Evolutionary conservation across 306 rosid species (phyloP), one percentile per base, ranked within the genome.

Genomic region (Potentilla sterilis): DNA sequence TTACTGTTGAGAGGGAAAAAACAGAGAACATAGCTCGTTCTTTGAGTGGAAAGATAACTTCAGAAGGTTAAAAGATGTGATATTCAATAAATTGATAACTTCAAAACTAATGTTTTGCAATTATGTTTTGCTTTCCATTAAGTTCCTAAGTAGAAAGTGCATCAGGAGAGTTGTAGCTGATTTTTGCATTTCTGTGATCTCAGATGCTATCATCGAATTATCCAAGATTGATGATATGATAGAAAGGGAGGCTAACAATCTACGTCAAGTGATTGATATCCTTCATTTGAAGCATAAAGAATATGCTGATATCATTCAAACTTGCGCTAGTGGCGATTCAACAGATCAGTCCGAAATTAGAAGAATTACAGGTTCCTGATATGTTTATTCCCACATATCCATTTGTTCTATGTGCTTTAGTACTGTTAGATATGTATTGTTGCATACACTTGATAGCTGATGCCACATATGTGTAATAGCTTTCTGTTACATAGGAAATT

Each of bases 161-260:
- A 67, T 72, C 16, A 77, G 44, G 68, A 70, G 68, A 54, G 57
- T 52, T 21, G 74, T 75, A 51, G 59, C 28, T 63, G 81, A 59
- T 79, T 74, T 55, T 83, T 72, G 65, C 81, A 44, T 22, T 84
- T 80, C 24, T 81, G 81, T 75, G 76, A 79, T 81, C 81, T 79
- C 91, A 95, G 99, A 88, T 84, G 90, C 88, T 76, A 72, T 87
- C 74, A 65, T 84, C 41, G 90, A 80, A 47, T 81, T 89, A 80
- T 85, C 96, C 62, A 92, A 84, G 90, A 86, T 95, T 79, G 99
- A 89, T 73, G 91, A 89, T 77, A 85, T 92, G 93, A 83, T 80
- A 82, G 83, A 89, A 83, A 87, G 86, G 85, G 99, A 95, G 87
- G 89, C 87, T 59, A 62, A 74, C 68, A 81, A 83, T 75, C 86